Evolutionary conservation across 1,284 basidiomycete genomes (phyloP).

Genomic region (Leccinum subrobustum): DNA sequence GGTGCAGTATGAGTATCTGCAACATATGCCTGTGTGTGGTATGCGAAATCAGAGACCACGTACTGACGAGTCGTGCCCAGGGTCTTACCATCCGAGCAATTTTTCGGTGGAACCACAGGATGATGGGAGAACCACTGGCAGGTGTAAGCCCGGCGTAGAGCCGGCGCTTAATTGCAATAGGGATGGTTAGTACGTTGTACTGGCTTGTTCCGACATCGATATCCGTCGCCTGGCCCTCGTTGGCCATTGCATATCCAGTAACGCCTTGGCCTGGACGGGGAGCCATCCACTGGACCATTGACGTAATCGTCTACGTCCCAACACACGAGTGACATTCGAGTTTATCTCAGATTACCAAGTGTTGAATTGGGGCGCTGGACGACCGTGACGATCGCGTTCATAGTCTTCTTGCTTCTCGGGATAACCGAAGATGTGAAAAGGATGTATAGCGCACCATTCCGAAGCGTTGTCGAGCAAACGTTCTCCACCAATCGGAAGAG

Average conservation of each 20-base stretch:
- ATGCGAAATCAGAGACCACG: background rate
- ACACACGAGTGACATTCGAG: conserved; percentile 11
- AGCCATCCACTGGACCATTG: conserved; percentile 16
- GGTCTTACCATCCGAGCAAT: conserved; percentile 11
- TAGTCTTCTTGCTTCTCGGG: conserved; percentile 29
- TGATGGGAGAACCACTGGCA: background rate
- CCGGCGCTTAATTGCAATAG: conserved; percentile 17
- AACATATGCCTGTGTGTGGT: conserved; percentile 22
- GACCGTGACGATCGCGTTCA: conserved; percentile 12
- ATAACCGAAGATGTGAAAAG: conserved; percentile 21
- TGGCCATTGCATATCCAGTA: conserved; percentile 11
- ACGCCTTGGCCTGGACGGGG: conserved; percentile 26
- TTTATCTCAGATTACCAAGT: background rate
- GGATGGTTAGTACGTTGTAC: conserved; percentile 12
- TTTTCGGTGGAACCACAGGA: background rate
- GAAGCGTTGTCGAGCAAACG: background rate
- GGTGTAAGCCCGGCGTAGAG: conserved; percentile 6
- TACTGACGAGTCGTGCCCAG: conserved; percentile 9
- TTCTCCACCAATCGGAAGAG: background rate
- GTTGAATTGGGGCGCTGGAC: conserved; percentile 25
- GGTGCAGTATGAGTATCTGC: conserved; percentile 31
- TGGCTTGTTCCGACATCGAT: conserved; percentile 20
- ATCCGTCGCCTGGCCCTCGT: conserved; percentile 12
- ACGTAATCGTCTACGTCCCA: too few relatives aligned
- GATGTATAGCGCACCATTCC: conserved; percentile 17